These are phyloP conservation scores for Camptophora hylomeconis DNA, from an alignment of 2,329 filamentous ascomycete species.

Conservation along the genomic window DNA sequence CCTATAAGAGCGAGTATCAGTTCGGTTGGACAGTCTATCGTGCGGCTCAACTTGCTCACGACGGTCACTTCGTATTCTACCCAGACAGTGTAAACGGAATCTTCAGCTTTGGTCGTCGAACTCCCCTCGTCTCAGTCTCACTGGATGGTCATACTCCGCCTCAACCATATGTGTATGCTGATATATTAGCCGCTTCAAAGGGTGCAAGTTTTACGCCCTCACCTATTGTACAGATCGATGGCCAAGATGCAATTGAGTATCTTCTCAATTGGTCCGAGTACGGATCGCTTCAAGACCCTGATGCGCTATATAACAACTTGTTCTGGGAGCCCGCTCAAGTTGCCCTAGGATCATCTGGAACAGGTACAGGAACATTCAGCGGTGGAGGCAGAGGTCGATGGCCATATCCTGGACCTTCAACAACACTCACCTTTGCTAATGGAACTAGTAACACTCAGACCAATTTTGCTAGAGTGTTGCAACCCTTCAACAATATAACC, in stretches of 20 bases:
- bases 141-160: not conserved
- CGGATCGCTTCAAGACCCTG: slow-evolving; percentile 13
- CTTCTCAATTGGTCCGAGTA: slow-evolving; percentile 2
- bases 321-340: slow-evolving; percentile 16
- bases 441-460: slow-evolving; percentile 16
- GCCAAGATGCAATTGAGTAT: slow-evolving; percentile 3
- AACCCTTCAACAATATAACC: slow-evolving; percentile 23
- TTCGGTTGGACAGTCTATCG: slow-evolving; percentile 40
- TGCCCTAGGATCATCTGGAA: not conserved
- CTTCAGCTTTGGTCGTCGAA: slow-evolving; percentile 24
- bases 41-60: slow-evolving; percentile 26
- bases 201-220: slow-evolving; percentile 1
- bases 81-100: slow-evolving; percentile 43
- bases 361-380: slow-evolving; percentile 2
- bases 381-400: slow-evolving; percentile 5
- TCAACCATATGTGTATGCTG: slow-evolving; percentile 1
- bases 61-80: slow-evolving; percentile 29
- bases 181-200: not conserved
- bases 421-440: slow-evolving; percentile 19
- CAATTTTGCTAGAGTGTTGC: slow-evolving; percentile 14
- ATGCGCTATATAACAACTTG: slow-evolving; percentile 19
- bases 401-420: slow-evolving; percentile 15
- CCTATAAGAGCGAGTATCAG: too few relatives aligned
- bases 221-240: slow-evolving; percentile 3
- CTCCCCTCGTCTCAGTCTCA: not conserved